Conservation (phyloP, 305 asterid genomes). For the Fraxinus albicans region DNA sequence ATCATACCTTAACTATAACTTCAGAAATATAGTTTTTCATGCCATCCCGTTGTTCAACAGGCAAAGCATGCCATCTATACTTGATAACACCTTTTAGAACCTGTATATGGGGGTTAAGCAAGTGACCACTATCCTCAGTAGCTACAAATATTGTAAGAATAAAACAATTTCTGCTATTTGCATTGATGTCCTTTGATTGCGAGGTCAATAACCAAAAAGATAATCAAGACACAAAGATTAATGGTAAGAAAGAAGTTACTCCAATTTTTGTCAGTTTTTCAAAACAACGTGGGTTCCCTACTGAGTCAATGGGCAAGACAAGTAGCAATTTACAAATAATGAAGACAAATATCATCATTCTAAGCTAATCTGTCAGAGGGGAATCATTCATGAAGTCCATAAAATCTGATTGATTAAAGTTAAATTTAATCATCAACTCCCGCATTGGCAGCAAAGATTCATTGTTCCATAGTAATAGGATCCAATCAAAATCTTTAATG, state of each 20-base stretch:
- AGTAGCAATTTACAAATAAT: neutral
- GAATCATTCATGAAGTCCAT: neutral
- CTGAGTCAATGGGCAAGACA: neutral
- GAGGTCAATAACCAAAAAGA: neutral
- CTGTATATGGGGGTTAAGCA: conserved; percentile 40
- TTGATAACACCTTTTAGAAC: conserved; percentile 96
- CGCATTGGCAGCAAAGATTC: neutral
- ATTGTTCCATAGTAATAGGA: neutral
- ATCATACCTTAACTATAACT: conserved; percentile 83
- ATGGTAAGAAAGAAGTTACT: neutral
- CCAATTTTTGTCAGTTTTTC: neutral
- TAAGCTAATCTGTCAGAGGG: neutral
- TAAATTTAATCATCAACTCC: neutral
- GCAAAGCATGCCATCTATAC: conserved; percentile 97
- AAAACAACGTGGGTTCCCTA: neutral
- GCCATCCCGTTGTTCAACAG: conserved; percentile 93
- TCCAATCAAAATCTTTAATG: neutral
- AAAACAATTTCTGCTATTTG: neutral
- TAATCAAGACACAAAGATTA: neutral
- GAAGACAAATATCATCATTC: neutral
- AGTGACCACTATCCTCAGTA: conserved; percentile 18
- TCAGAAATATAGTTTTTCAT: conserved; percentile 99
- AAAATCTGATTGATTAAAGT: neutral
- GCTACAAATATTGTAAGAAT: conserved; percentile 6
- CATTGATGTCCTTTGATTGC: neutral